These are phyloP conservation scores for Stereocaulon alpinum DNA, from an alignment of 495 filamentous ascomycete species.

Conservation along the genomic window DNA sequence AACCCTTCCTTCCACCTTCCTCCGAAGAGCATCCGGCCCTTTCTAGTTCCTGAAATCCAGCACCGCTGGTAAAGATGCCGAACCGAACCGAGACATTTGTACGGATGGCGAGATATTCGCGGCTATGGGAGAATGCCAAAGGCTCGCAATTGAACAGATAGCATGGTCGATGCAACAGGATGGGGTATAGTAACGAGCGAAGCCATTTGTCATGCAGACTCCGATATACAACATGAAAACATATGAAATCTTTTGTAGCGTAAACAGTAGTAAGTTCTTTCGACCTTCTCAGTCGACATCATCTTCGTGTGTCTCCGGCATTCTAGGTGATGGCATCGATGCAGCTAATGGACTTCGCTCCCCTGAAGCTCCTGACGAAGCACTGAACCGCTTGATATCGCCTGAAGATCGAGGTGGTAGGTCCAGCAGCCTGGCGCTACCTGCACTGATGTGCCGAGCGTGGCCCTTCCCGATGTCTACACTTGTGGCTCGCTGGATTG, in stretches of 20 bases:
- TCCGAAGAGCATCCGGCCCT: neutral
- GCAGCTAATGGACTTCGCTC: constrained; percentile 19
- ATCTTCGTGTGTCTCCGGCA: constrained; percentile 13
- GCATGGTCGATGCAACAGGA: constrained; percentile 2
- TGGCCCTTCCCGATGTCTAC: constrained; percentile 53
- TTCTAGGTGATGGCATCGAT: constrained; percentile 8
- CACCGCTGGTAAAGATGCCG: neutral
- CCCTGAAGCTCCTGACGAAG: constrained; percentile 18
- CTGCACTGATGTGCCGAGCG: constrained; percentile 59
- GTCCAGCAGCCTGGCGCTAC: constrained; percentile 60
- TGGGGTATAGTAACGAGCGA: constrained; percentile 17
- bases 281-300: constrained; percentile 20
- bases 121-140: neutral
- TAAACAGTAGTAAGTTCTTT: constrained; percentile 5
- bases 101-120: neutral
- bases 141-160: neutral
- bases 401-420: constrained; percentile 40
- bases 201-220: constrained; percentile 10
- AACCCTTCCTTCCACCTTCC: neutral
- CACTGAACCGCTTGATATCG: constrained; percentile 28
- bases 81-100: neutral
- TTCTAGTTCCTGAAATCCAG: neutral
- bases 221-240: constrained; percentile 5
- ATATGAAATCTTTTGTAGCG: constrained; percentile 9
- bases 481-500: constrained; percentile 53